These are phyloP conservation scores for Coemansia sp. DNA, from an alignment of 192 early-diverging fungal species.

Conservation along the genomic window DNA sequence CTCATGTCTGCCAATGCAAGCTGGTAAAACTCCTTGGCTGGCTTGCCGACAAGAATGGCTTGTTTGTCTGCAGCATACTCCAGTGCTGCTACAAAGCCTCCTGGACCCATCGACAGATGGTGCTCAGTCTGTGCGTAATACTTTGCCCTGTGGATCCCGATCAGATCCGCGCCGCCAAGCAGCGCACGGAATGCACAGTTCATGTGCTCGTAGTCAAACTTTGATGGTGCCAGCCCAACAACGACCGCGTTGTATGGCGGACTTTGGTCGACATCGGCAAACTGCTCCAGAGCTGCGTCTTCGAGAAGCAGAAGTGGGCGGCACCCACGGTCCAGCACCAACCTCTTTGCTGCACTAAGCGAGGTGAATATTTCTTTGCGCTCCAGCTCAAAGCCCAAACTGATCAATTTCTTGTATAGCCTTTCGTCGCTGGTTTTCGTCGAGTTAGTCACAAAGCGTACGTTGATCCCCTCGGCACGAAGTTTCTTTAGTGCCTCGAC, in stretches of 20 bases:
- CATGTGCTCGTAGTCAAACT: slow-evolving; percentile 56
- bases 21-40: slow-evolving; percentile 71
- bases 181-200: slow-evolving; percentile 78
- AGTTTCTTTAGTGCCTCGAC: slow-evolving; percentile 65
- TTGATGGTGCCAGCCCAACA: slow-evolving; percentile 73
- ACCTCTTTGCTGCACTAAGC: slow-evolving; percentile 68
- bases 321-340: slow-evolving; percentile 58
- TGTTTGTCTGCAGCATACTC: slow-evolving; percentile 72
- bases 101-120: slow-evolving; percentile 77
- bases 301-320: slow-evolving; percentile 77
- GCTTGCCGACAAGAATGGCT: slow-evolving; percentile 81
- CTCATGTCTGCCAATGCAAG: slow-evolving; percentile 73
- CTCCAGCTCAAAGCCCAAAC: slow-evolving; percentile 69
- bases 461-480: slow-evolving; percentile 56
- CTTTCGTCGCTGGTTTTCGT: slow-evolving; percentile 68
- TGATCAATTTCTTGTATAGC: slow-evolving; percentile 60
- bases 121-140: slow-evolving; percentile 66
- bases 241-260: slow-evolving; percentile 77
- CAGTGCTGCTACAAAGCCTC: slow-evolving; percentile 83
- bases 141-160: slow-evolving; percentile 83
- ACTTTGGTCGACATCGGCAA: slow-evolving; percentile 57
- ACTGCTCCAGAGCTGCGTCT: slow-evolving; percentile 69
- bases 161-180: slow-evolving; percentile 59
- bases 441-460: slow-evolving; percentile 86
- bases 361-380: slow-evolving; percentile 74